A percentile compares a stretch with the other conserved stretches of the same genome.
phyloP scores from a whole-genome alignment of 1,284 basidiomycete species.

The Sanghuangporus sanghuang region DNA sequence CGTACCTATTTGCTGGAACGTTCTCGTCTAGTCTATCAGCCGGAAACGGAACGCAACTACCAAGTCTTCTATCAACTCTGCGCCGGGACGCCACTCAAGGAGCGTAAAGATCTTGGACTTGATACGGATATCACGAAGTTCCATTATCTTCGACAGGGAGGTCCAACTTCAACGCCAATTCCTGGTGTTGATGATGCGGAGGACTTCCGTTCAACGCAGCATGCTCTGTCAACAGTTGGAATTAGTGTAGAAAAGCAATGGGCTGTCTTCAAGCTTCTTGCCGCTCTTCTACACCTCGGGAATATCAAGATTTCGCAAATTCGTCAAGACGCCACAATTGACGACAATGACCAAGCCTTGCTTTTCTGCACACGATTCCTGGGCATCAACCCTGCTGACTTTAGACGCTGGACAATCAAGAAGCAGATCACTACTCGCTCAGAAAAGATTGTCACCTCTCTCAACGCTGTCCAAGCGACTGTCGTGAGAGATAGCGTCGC shows the following conservation, averaged over 20 bases:
- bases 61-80: conserved; percentile 99
- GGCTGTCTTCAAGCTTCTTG: conserved; percentile 94
- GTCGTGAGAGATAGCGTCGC: conserved; percentile 96
- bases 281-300: conserved; percentile 92
- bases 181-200: conserved; percentile 91
- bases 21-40: conserved; percentile 96
- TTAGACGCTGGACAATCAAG: conserved; percentile 99
- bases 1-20: conserved; percentile 97
- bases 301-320: conserved; percentile 88
- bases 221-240: conserved; percentile 93
- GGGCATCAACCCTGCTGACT: conserved; percentile 88
- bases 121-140: conserved; percentile 86
- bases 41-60: conserved; percentile 95
- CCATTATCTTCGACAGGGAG: conserved; percentile 92
- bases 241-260: conserved; percentile 97
- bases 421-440: conserved; percentile 93
- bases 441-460: conserved; percentile 90
- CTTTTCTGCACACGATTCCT: conserved; percentile 83
- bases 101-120: conserved; percentile 91
- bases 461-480: conserved; percentile 88
- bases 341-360: conserved; percentile 82
- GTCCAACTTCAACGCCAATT: conserved; percentile 81
- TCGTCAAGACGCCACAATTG: conserved; percentile 80
- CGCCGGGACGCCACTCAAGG: conserved; percentile 91
- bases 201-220: conserved; percentile 92